A percentile compares a stretch with the other conserved stretches of the same genome.
These are phyloP conservation scores for Cyamopsis tetragonoloba DNA, from an alignment of 306 rosid genomes.

Conservation along the genomic window DNA sequence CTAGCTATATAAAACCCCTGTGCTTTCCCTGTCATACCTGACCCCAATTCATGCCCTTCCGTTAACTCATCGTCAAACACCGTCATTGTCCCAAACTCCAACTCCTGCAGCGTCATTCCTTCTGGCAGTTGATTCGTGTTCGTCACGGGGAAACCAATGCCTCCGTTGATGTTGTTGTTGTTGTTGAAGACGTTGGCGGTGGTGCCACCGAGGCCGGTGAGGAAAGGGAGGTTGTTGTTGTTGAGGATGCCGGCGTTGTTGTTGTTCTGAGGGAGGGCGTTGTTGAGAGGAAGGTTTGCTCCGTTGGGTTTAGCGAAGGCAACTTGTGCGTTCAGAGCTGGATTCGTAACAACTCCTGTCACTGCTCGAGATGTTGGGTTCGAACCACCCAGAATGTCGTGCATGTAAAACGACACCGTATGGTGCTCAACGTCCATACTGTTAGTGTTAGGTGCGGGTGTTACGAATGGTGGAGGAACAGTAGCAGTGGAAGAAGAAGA, in stretches of 20 bases:
- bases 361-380: slow-evolving; percentile 73
- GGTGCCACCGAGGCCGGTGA: slow-evolving; percentile 71
- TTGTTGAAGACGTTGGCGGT: slow-evolving; percentile 45
- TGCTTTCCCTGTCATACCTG: slow-evolving; percentile 74
- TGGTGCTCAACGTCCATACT: slow-evolving; percentile 30
- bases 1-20: slow-evolving; percentile 79
- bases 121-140: slow-evolving; percentile 48
- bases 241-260: slow-evolving; percentile 62
- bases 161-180: slow-evolving; percentile 46
- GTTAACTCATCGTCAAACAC: slow-evolving; percentile 81
- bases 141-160: slow-evolving; percentile 36
- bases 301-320: slow-evolving; percentile 92
- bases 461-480: slow-evolving; percentile 26
- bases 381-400: slow-evolving; percentile 76
- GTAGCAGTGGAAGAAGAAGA: too few relatives aligned
- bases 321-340: slow-evolving; percentile 69
- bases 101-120: slow-evolving; percentile 56
- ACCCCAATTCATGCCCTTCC: slow-evolving; percentile 68
- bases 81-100: slow-evolving; percentile 77
- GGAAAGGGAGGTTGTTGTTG: slow-evolving; percentile 86
- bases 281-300: slow-evolving; percentile 57
- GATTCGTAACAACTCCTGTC: slow-evolving; percentile 70
- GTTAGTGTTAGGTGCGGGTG: slow-evolving; percentile 8
- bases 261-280: slow-evolving; percentile 56
- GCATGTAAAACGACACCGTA: slow-evolving; percentile 60